Evolutionary conservation across 768 basidiomycete genomes (phyloP), one percentile per base, ranked within the genome.

Genomic region (Mycena polygramma): DNA sequence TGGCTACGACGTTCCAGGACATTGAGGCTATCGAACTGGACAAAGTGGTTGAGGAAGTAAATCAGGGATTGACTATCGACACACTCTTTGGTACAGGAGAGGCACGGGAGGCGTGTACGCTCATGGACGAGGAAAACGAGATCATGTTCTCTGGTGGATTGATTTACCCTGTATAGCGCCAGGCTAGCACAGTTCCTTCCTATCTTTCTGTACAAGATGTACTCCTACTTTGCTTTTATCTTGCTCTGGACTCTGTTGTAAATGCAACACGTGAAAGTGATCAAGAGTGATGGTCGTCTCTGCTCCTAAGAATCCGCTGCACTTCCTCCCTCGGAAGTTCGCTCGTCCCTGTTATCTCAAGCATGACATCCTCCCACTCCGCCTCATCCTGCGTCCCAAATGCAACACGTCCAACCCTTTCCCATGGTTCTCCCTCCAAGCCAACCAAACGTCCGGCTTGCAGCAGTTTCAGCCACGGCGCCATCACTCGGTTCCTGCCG

Each of bases 1-100:
- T 95, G 78, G 84, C 88, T 30, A 89, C 88, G 6, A 85, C 79
- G 11, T 83, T 93, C 76, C 91, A 90, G 72, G 92, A 94, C 70
- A 90, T 91, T 61, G 96, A 97, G 73, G 90, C 91, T 66, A 83
- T 95, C 51, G 89, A 91, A 77, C 81, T 97, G 66, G 83, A 83
- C 20, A 88, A 91, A 46, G 83, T 97, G 30, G 80, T 97, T 36
- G 88, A 91, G 72, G 79, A 88, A 63, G 83, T 98, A 77, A 99
- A 99, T 76, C 86, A 89, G 65, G 94, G 94, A 24, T 79, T 98
- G 63, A 75, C 87, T 11, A 88, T 89, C 4, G 88, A 87, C 54
- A 85, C 85, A 20, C 82, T 96, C 46, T 99, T 95, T 79, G 93
- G 94, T 4, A 92, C 90, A 0, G 85, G 86, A 15, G 97, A 99